phyloP scores from a whole-genome alignment of 495 filamentous ascomycete genomes.

The Talaromyces thailandensis region DNA sequence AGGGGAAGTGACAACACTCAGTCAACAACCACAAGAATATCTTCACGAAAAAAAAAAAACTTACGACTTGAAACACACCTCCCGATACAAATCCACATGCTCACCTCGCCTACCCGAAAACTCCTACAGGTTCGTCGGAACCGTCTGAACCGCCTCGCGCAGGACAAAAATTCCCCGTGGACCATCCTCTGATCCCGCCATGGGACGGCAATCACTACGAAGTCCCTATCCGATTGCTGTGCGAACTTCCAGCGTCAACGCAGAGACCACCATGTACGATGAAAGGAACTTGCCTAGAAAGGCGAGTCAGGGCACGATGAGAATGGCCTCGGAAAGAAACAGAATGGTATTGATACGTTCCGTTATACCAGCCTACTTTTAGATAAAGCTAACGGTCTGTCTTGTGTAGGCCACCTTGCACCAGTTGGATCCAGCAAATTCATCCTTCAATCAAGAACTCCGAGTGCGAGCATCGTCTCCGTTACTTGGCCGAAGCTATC shows the following conservation, averaged over 20 bases:
- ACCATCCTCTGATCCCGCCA: neutral
- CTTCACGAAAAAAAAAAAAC: neutral
- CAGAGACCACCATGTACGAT: slow-evolving; percentile 1
- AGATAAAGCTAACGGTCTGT: neutral
- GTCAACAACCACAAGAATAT: too few relatives aligned
- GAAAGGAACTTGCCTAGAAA: neutral
- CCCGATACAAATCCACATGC: neutral
- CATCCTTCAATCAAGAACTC: slow-evolving; percentile 20
- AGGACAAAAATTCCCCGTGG: neutral
- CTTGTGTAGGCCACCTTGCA: neutral
- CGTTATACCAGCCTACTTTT: neutral
- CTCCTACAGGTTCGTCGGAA: neutral
- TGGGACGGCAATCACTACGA: slow-evolving; percentile 5
- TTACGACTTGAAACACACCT: neutral
- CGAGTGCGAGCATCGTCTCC: slow-evolving; percentile 38
- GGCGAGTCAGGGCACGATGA: neutral
- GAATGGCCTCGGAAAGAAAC: neutral
- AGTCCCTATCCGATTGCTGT: neutral
- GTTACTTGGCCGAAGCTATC: slow-evolving; percentile 29
- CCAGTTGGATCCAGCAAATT: slow-evolving; percentile 5
- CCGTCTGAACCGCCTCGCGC: neutral
- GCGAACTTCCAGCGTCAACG: slow-evolving; percentile 7
- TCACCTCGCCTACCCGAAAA: neutral
- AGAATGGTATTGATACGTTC: neutral
- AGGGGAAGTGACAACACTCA: neutral